phyloP scores from a whole-genome alignment of 768 basidiomycete genomes.

The Suillus bovinus region DNA sequence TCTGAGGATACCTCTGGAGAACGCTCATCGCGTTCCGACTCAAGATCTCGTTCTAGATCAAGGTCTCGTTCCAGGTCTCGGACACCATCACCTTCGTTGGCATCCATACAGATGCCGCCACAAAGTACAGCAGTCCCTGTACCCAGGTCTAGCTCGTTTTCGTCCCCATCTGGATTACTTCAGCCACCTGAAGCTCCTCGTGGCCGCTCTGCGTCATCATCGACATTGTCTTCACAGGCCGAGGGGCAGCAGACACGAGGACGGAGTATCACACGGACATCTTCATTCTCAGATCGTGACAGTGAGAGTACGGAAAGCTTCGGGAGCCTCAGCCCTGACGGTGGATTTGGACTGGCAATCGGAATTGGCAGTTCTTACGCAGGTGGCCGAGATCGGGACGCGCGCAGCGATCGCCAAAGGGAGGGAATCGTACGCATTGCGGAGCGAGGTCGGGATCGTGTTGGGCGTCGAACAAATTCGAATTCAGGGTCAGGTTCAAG shows the following conservation, averaged over 20 bases:
- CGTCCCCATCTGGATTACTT: conserved; percentile 23
- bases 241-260: conserved; percentile 43
- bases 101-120: conserved; percentile 16
- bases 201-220: conserved; percentile 35
- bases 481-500: conserved; percentile 38
- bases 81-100: conserved; percentile 44
- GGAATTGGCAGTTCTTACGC: conserved; percentile 33
- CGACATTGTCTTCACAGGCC: conserved; percentile 33
- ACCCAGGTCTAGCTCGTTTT: conserved; percentile 16
- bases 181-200: conserved; percentile 27
- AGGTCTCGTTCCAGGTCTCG: conserved; percentile 42
- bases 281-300: conserved; percentile 57
- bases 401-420: conserved; percentile 16
- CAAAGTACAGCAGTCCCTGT: conserved; percentile 12
- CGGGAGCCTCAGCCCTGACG: conserved; percentile 44
- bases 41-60: conserved; percentile 32
- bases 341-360: conserved; percentile 20
- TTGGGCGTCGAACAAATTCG: conserved; percentile 26
- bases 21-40: conserved; percentile 30
- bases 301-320: conserved; percentile 37
- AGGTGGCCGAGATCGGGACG: conserved; percentile 34
- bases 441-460: conserved; percentile 33
- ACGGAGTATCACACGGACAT: conserved; percentile 53
- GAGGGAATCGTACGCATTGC: conserved; percentile 16
- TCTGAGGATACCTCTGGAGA: conserved; percentile 35